Base-by-base conservation (phyloP, 2,329 filamentous ascomycete genomes). In the Microdochium paspali region DNA sequence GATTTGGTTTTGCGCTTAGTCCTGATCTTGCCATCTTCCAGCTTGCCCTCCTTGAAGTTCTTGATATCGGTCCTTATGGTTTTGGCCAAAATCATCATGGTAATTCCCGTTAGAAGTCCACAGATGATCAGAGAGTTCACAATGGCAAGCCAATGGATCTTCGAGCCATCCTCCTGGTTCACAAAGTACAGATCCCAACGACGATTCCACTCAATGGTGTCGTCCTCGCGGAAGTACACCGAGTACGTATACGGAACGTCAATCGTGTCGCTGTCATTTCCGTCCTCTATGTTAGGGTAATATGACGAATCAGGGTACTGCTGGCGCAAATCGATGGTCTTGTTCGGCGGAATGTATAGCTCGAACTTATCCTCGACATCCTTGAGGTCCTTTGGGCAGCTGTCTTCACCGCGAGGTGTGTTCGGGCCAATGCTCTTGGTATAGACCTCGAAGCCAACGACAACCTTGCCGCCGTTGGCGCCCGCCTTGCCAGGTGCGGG, bases 141-240 rank as follows among this genome's bases (percentile, higher is more conserved):
- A 53, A 95, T 91, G 30, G 89, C 88, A 48, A 95, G 73, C 87
- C 88, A 94, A 62, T 95, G 89, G 23, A 91, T 87, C 60, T 81
- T 82, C 24, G 80, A 83, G 43, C 85, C 86, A 54, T 91, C 87
- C 49, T 88, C 84, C 60, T 93, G 87, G 62, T 91, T 90, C 50
- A 85, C 86, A 67, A 95, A 94, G 65, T 94, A 95, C 47, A 91
- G 70, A 58, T 94, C 87, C 89, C 90, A 95, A 47, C 89, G 79
- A 56, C 84, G 87, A 48, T 75, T 73, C 90, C 90, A 95, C 53
- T 93, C 87, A 45, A 94, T 72, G 20, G 76, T 79, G 39, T 84
- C 78, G 51, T 94, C 87, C 62, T 94, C 86, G 46, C 87, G 82
- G 69, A 90, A 95, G 66, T 93, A 94, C 13, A 95, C 85, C 3